phyloP scores from a whole-genome alignment of 2,329 filamentous ascomycete genomes.

The Teratosphaeria pseudoeucalypti region DNA sequence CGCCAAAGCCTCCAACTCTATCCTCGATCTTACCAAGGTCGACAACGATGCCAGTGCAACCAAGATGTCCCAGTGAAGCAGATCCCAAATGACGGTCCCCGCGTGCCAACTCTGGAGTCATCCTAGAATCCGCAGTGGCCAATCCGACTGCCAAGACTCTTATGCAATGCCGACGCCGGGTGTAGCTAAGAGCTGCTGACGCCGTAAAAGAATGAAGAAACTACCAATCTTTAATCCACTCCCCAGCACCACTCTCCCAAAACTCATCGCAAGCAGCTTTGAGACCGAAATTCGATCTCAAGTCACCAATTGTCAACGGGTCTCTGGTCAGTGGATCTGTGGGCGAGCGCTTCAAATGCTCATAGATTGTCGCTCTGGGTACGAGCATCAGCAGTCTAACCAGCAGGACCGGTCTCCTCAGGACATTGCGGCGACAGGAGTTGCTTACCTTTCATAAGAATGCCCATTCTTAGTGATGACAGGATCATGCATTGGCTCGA shows the following conservation, averaged over 20 bases:
- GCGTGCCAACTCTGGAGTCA: not conserved
- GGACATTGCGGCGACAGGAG: not conserved
- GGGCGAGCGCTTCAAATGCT: constrained; percentile 65
- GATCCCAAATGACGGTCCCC: too few species aligned
- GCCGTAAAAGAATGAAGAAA: not conserved
- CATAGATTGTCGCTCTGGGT: constrained; percentile 56
- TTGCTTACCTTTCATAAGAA: constrained; percentile 62
- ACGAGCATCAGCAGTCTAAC: not conserved
- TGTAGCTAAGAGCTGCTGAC: not conserved
- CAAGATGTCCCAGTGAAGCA: not conserved
- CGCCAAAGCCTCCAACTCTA: too few species aligned
- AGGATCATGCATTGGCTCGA: constrained; percentile 28
- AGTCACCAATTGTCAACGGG: constrained; percentile 54
- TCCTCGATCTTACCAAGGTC: too few species aligned
- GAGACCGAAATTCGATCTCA: constrained; percentile 72
- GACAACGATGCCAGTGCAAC: not conserved
- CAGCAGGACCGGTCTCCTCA: not conserved
- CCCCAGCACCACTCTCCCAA: constrained; percentile 75
- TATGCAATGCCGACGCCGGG: too few species aligned
- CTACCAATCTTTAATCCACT: constrained; percentile 48
- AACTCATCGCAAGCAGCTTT: constrained; percentile 79
- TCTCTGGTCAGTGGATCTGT: constrained; percentile 80
- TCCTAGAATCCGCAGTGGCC: not conserved
- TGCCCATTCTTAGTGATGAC: constrained; percentile 70
- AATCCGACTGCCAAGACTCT: too few species aligned